Conservation (phyloP, 805 yeast species). For the Monosporozyma solicola region DNA sequence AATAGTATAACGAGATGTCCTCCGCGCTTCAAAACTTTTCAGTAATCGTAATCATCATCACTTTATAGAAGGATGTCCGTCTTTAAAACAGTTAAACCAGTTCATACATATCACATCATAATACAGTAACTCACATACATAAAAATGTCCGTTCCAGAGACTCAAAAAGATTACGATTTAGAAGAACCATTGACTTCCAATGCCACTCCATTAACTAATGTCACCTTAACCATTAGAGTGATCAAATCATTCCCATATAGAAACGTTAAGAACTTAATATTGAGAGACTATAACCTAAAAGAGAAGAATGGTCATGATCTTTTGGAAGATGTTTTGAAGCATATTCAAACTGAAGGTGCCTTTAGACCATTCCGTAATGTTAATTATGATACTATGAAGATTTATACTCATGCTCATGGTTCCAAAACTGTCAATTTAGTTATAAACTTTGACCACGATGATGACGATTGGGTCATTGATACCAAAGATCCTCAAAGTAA, state of each 20-base stretch:
- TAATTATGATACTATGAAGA: constrained; percentile 63
- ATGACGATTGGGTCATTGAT: constrained; percentile 52
- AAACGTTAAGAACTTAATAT: constrained; percentile 69
- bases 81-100: background rate
- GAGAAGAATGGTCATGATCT: constrained; percentile 57
- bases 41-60: background rate
- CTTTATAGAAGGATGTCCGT: background rate
- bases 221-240: constrained; percentile 76
- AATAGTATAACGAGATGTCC: background rate
- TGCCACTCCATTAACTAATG: constrained; percentile 55
- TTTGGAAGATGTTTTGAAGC: constrained; percentile 40
- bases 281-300: constrained; percentile 62
- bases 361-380: constrained; percentile 79
- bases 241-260: constrained; percentile 88
- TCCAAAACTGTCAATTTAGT: constrained; percentile 88
- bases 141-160: background rate
- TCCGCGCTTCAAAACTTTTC: background rate
- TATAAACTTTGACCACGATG: constrained; percentile 75
- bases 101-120: background rate
- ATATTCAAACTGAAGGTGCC: constrained; percentile 49
- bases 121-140: background rate
- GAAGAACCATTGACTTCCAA: constrained; percentile 77
- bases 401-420: constrained; percentile 92
- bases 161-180: constrained; percentile 26
- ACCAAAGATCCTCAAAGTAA: constrained; percentile 29